These are phyloP conservation scores for Sporothrix humicola DNA, from an alignment of 2,329 filamentous ascomycete genomes.

Conservation along the genomic window DNA sequence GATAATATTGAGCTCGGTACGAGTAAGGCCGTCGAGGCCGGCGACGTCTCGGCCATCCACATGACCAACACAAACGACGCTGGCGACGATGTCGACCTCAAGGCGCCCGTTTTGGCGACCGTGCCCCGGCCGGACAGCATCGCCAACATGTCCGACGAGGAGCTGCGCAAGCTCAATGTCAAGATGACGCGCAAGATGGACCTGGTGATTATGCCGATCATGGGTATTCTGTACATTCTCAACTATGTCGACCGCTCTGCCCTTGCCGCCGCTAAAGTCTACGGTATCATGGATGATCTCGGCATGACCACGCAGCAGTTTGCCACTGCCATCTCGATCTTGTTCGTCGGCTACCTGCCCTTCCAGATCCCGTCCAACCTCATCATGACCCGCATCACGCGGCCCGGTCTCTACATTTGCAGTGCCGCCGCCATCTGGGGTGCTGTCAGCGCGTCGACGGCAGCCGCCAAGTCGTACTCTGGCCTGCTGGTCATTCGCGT, in stretches of 20 bases:
- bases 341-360: constrained; percentile 68
- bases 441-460: constrained; percentile 16
- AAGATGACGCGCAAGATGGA: constrained; percentile 38
- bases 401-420: constrained; percentile 34
- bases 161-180: not conserved
- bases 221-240: constrained; percentile 35
- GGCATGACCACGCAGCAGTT: constrained; percentile 54
- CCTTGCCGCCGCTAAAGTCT: constrained; percentile 36
- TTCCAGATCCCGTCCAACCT: constrained; percentile 67
- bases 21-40: not conserved
- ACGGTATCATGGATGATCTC: constrained; percentile 35
- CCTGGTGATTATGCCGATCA: constrained; percentile 33
- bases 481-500: constrained; percentile 38
- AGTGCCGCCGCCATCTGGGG: constrained; percentile 34
- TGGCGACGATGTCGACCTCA: constrained; percentile 1
- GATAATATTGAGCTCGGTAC: not conserved
- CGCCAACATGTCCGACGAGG: constrained; percentile 20
- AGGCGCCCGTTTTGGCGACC: not conserved
- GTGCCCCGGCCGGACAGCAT: constrained; percentile 6
- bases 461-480: not conserved
- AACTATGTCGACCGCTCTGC: constrained; percentile 37
- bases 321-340: constrained; percentile 63
- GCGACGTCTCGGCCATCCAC: not conserved
- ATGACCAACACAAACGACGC: not conserved
- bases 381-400: constrained; percentile 33